Conservation (phyloP, 108 stramenopile genomes). For the Schizochytrium sp. region DNA sequence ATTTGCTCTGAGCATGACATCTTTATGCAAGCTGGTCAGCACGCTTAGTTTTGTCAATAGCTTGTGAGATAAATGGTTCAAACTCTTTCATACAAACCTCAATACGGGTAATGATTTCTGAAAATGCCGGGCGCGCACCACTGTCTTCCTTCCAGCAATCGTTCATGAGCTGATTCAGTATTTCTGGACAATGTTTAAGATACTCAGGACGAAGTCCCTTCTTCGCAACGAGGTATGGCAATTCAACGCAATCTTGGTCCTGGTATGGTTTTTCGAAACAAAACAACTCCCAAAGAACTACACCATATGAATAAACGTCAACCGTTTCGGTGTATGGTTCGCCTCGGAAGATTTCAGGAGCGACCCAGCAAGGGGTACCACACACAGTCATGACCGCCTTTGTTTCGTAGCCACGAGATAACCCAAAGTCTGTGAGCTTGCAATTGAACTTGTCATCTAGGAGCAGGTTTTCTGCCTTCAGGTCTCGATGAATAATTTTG, state of each 20-base stretch:
- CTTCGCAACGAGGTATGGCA: constrained; percentile 63
- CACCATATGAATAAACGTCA: constrained; percentile 62
- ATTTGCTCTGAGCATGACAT: neutral
- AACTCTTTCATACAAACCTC: constrained; percentile 20
- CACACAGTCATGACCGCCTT: constrained; percentile 62
- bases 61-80: constrained; percentile 51
- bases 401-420: constrained; percentile 52
- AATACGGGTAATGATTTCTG: constrained; percentile 59
- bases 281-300: constrained; percentile 64
- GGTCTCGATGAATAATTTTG: constrained; percentile 61
- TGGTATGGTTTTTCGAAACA: constrained; percentile 63
- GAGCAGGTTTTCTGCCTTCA: constrained; percentile 64
- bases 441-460: constrained; percentile 62
- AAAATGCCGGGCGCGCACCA: constrained; percentile 69
- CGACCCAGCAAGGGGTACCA: constrained; percentile 64
- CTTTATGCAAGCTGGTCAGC: constrained; percentile 24
- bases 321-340: constrained; percentile 63
- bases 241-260: constrained; percentile 62
- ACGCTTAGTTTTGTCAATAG: constrained; percentile 44
- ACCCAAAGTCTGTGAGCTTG: constrained; percentile 64
- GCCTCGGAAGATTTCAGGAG: constrained; percentile 63
- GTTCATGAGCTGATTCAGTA: constrained; percentile 69
- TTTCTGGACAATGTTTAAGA: neutral
- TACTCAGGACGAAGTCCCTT: constrained; percentile 55
- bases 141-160: constrained; percentile 74